Evolutionary conservation across 2,329 filamentous ascomycete genomes (phyloP).

Genomic region (Pseudocercospora ulei): DNA sequence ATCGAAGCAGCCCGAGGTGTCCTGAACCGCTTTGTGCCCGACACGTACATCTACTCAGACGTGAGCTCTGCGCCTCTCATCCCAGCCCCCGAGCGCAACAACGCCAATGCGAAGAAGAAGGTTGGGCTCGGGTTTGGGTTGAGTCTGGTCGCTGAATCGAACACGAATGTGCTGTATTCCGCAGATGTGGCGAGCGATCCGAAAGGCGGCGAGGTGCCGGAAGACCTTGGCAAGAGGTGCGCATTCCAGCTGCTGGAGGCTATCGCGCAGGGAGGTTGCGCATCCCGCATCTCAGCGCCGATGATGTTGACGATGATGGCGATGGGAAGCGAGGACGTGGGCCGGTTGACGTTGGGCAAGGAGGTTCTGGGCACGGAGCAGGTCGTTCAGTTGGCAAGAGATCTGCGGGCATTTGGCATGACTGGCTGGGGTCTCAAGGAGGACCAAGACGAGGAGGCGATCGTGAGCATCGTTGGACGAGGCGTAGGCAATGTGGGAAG

Average conservation of each 20-base stretch:
- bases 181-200: constrained; percentile 70
- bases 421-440: constrained; percentile 85
- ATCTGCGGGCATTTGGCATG: constrained; percentile 78
- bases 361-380: constrained; percentile 75
- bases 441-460: constrained; percentile 56
- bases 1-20: constrained; percentile 82
- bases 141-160: constrained; percentile 85
- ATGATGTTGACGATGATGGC: constrained; percentile 85
- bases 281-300: constrained; percentile 58
- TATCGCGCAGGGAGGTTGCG: constrained; percentile 73
- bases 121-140: constrained; percentile 87
- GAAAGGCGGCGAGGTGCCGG: constrained; percentile 70
- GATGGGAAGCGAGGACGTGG: constrained; percentile 95
- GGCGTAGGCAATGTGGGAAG: constrained; percentile 91
- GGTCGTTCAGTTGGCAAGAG: constrained; percentile 67
- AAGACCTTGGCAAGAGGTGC: constrained; percentile 80
- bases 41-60: constrained; percentile 79
- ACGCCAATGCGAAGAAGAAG: constrained; percentile 44
- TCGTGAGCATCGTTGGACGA: constrained; percentile 82
- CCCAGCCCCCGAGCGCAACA: constrained; percentile 60
- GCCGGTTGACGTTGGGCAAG: constrained; percentile 68
- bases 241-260: constrained; percentile 82
- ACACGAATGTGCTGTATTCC: constrained; percentile 73
- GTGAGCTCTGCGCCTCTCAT: constrained; percentile 52
- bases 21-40: constrained; percentile 72